A percentile compares a stretch with the other conserved stretches of the same genome.
Evolutionary conservation across 176 grass and related monocot genomes (phyloP).

Genomic region (Eremochloa ophiuroides): DNA sequence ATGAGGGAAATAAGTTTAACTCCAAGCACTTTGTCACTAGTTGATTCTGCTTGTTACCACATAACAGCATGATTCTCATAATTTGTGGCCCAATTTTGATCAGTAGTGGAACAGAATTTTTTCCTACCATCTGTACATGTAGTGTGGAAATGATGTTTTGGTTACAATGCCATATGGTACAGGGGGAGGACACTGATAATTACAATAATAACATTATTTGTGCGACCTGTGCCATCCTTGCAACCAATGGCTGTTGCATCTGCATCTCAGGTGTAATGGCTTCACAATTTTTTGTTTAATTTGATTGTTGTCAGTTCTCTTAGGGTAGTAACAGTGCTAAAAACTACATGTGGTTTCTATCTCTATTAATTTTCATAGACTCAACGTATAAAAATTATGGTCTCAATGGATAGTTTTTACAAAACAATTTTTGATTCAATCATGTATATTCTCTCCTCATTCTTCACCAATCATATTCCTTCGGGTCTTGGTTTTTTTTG

Average conservation of each 20-base stretch:
- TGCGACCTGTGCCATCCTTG: background rate
- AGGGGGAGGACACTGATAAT: background rate
- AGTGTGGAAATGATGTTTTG: background rate
- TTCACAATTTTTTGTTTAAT: background rate
- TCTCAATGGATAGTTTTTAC: too few relatives aligned
- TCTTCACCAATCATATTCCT: too few relatives aligned
- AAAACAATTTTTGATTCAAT: too few relatives aligned
- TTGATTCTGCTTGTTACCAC: slow-evolving; percentile 16
- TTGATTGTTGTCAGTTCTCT: background rate
- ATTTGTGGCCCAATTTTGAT: slow-evolving; percentile 29
- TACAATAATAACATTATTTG: background rate
- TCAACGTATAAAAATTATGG: too few relatives aligned
- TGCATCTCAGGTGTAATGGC: background rate
- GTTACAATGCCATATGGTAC: background rate
- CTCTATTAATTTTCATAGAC: too few relatives aligned
- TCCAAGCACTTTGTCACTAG: background rate
- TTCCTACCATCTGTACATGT: background rate
- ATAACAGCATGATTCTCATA: background rate
- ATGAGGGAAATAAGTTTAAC: background rate
- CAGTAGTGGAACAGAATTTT: background rate
- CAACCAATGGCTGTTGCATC: background rate
- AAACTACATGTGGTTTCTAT: too few relatives aligned
- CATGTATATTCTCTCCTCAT: too few relatives aligned
- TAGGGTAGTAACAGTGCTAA: too few relatives aligned
- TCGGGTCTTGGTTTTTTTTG: too few relatives aligned